Conservation (phyloP, 306 rosid species). For the Bauhinia variegata region DNA sequence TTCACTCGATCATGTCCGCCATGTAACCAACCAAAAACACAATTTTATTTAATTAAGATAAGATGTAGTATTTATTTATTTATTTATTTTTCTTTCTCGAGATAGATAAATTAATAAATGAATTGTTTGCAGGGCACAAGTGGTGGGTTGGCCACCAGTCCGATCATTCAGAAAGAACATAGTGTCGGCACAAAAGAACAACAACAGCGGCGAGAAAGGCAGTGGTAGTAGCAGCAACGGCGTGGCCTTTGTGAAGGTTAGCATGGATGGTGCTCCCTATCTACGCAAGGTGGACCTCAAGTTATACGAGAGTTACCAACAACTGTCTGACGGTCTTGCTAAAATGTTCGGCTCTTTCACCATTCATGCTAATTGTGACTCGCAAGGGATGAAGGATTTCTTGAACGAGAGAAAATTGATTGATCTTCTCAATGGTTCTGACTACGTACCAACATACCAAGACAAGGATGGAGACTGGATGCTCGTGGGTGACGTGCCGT, state of each 20-base stretch:
- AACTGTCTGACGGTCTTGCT: conserved; percentile 70
- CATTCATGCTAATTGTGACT: conserved; percentile 62
- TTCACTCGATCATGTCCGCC: too few species aligned
- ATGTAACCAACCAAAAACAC: too few species aligned
- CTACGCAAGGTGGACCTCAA: conserved; percentile 84
- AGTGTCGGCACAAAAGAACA: conserved; percentile 49
- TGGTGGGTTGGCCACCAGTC: conserved; percentile 97
- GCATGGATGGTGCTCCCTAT: conserved; percentile 95
- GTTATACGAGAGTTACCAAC: conserved; percentile 72
- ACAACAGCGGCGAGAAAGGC: conserved; percentile 10
- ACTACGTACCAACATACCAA: conserved; percentile 74
- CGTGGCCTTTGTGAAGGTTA: conserved; percentile 76
- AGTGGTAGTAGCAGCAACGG: conserved; percentile 6
- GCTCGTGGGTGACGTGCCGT: conserved; percentile 95
- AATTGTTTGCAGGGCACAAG: conserved; percentile 68
- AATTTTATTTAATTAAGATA: too few species aligned
- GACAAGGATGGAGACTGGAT: conserved; percentile 95
- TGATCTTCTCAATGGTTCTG: conserved; percentile 75
- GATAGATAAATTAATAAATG: not conserved
- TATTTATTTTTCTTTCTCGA: too few species aligned
- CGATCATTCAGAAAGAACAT: conserved; percentile 78
- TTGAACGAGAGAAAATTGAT: conserved; percentile 77
- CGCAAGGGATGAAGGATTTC: conserved; percentile 77
- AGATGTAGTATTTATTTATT: too few species aligned
- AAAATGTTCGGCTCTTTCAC: conserved; percentile 90